These are phyloP conservation scores for Lachnellula cervina DNA, from an alignment of 2,329 filamentous ascomycete species.

Conservation along the genomic window DNA sequence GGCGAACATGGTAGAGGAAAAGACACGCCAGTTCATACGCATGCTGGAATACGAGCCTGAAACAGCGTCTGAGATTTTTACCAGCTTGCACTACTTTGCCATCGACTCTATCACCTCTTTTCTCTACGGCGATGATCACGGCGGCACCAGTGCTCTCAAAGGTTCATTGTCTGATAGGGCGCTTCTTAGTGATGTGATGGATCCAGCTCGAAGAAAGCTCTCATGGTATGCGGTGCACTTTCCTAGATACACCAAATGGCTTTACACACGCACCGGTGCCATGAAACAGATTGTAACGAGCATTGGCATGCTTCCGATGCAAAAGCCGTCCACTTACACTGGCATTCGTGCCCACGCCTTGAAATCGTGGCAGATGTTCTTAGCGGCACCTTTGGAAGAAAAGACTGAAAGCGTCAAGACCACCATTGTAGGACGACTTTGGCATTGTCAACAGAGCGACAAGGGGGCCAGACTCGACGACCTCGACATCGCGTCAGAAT, in stretches of 20 bases:
- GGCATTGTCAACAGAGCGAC: conserved; percentile 30
- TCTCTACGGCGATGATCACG: conserved; percentile 40
- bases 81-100: conserved; percentile 47
- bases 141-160: conserved; percentile 39
- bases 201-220: conserved; percentile 40
- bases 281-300: conserved; percentile 32
- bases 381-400: neutral
- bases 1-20: conserved; percentile 29
- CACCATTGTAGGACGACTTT: conserved; percentile 37
- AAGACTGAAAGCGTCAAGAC: neutral
- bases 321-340: conserved; percentile 46
- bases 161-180: conserved; percentile 35
- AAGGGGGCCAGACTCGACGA: conserved; percentile 33
- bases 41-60: conserved; percentile 36
- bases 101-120: conserved; percentile 50
- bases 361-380: conserved; percentile 24
- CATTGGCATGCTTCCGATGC: conserved; percentile 42
- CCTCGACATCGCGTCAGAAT: conserved; percentile 47
- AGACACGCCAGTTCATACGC: conserved; percentile 38
- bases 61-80: conserved; percentile 41
- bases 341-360: conserved; percentile 43
- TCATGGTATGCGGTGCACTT: conserved; percentile 48
- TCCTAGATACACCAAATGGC: conserved; percentile 41
- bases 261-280: conserved; percentile 39
- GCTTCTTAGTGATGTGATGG: conserved; percentile 44